These are phyloP conservation scores for Solanum chmielewskii DNA, from an alignment of 257 asterid species.

Conservation along the genomic window DNA sequence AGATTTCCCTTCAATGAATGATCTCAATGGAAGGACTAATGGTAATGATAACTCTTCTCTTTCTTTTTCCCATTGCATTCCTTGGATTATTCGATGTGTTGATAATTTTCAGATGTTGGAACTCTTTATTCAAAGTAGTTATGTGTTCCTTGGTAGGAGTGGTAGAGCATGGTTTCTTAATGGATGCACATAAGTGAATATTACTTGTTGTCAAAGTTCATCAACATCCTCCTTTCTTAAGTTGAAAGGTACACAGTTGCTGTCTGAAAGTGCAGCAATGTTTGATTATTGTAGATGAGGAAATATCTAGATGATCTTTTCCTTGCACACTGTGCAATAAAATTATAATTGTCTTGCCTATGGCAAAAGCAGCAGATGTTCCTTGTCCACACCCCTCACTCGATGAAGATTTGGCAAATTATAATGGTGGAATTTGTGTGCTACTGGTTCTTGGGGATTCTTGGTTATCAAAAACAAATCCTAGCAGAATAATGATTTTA, in stretches of 20 bases:
- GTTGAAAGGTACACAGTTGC: neutral
- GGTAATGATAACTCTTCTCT: slow-evolving; percentile 28
- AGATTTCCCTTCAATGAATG: slow-evolving; percentile 39
- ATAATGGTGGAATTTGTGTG: neutral
- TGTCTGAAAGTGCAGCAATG: neutral
- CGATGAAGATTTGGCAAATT: neutral
- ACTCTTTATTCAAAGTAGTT: neutral
- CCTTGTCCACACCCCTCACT: neutral
- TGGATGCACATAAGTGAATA: neutral
- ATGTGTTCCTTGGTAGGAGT: neutral
- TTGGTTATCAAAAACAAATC: neutral
- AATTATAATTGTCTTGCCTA: neutral
- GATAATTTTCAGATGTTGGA: neutral
- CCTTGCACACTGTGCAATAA: neutral
- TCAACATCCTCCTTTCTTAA: neutral
- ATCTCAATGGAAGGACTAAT: slow-evolving; percentile 53
- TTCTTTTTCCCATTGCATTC: neutral
- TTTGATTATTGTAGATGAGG: neutral
- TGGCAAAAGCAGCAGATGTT: neutral
- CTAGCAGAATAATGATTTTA: neutral
- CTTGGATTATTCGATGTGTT: neutral
- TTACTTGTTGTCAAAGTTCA: neutral
- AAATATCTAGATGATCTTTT: neutral
- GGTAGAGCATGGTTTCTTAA: neutral
- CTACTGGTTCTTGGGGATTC: neutral